These are phyloP conservation scores for Cairneyella variabilis DNA, from an alignment of 495 filamentous ascomycete genomes.

Conservation along the genomic window DNA sequence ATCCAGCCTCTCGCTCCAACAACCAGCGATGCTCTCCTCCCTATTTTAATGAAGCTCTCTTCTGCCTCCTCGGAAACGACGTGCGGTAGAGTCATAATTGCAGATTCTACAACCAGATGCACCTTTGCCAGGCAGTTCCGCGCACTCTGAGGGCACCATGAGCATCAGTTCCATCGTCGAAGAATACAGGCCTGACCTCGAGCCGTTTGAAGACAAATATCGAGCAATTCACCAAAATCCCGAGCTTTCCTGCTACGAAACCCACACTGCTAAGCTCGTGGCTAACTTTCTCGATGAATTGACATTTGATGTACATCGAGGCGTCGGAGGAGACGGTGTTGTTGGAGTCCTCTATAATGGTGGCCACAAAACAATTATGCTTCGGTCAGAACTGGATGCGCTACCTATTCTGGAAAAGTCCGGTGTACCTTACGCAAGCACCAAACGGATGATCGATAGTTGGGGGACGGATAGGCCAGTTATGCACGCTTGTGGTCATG, in stretches of 20 bases:
- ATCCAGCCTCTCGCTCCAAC: no score
- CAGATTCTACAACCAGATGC: no score
- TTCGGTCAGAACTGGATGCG: conserved; percentile 59
- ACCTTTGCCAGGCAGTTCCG: no score
- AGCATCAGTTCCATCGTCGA: no score
- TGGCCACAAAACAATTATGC: conserved; percentile 42
- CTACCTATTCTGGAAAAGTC: conserved; percentile 53
- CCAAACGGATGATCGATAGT: conserved; percentile 28
- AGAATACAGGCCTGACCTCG: conserved; percentile 23
- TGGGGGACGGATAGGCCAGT: conserved; percentile 42
- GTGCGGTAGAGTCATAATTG: no score
- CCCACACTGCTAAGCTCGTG: conserved; percentile 26
- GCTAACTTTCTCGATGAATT: conserved; percentile 26
- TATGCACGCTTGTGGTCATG: conserved; percentile 66
- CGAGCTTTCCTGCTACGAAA: conserved; percentile 45
- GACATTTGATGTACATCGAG: not conserved
- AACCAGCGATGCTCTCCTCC: no score
- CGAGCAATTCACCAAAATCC: conserved; percentile 41
- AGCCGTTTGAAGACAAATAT: conserved; percentile 39
- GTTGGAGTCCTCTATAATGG: conserved; percentile 51
- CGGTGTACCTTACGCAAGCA: conserved; percentile 50
- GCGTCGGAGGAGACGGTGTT: conserved; percentile 48
- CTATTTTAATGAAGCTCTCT: no score
- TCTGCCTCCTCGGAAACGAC: no score
- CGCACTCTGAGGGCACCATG: no score